Base-by-base conservation (phyloP, 495 filamentous ascomycete genomes). In the Pseudoneurospora amorphoporcata region DNA sequence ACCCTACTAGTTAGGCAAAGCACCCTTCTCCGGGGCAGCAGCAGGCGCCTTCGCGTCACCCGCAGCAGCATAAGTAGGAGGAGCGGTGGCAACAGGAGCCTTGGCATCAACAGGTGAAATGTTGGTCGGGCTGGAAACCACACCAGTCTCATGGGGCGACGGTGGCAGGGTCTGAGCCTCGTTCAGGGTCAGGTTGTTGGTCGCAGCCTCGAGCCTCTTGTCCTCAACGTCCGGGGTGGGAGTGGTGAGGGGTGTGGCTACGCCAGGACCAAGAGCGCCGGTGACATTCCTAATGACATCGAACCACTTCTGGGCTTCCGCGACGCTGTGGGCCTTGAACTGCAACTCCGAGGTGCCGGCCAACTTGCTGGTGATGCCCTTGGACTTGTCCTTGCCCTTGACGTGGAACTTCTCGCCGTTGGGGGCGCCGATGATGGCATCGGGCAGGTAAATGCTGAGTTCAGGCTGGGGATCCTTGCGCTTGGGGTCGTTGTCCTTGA, bases 361-460 rank as follows among this genome's bases (percentile, higher is more conserved):
- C 38, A 88, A 76, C 78, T 86, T 87, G 81, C 83, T 83, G 73
- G 84, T 82, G 70, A 88, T 74, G 61, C 79, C 82, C 73, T 81
- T 82, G 71, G 82, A 82, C 70, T 81, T 87, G 77, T 98, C 93
- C 82, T 98, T 99, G 76, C 95, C 96, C 84, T 97, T 97, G 80
- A 99, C 85, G 76, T 87, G 91, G 89, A 99, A 98, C 80, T 97
- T 97, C 74, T 88, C 86, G 53, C 90, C 94, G 74, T 85, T 87
- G 47, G 93, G 85, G 5, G 86, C 85, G 71, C 94, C 93, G 72
- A 98, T 86, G 35, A 88, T 82, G 77, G 94, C 96, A 78, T 99
- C 96, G 61, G 95, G 95, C 8, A 99, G 88, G 79, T 94, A 99
- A 70, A 99, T 90, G 32, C 91, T 94, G 9, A 94, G 84, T 79